A percentile compares a stretch with the other conserved stretches of the same genome.
phyloP scores from a whole-genome alignment of 2,329 filamentous ascomycete species.

The Tolypocladium pustulatum region DNA sequence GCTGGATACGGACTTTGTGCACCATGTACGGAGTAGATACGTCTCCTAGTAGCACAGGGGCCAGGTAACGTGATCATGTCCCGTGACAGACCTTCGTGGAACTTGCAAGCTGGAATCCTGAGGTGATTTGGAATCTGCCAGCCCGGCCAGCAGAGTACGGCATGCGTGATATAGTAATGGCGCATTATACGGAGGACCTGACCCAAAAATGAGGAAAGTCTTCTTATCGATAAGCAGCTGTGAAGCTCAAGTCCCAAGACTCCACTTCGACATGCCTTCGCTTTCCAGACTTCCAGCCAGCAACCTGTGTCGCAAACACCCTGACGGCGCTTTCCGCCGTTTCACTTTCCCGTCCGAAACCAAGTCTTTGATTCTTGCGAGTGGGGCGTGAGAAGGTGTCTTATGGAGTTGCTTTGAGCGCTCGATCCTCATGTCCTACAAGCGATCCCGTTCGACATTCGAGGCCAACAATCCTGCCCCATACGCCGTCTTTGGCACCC shows the following conservation, averaged over 20 bases:
- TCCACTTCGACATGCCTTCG: not conserved
- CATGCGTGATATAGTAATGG: too few species aligned
- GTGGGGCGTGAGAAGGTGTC: not conserved
- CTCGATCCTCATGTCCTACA: slow-evolving; percentile 53
- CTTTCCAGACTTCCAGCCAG: not conserved
- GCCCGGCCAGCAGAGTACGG: not conserved
- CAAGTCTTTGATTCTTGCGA: not conserved
- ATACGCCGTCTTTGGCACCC: slow-evolving; percentile 73
- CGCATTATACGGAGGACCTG: too few species aligned
- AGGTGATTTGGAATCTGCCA: not conserved
- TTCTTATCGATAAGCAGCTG: not conserved
- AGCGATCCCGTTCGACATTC: slow-evolving; percentile 68
- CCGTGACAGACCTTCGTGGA: not conserved
- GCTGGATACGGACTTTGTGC: too few species aligned
- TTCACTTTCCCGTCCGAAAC: too few species aligned
- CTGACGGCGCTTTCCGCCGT: not conserved
- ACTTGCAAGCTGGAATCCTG: not conserved
- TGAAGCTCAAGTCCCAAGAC: not conserved
- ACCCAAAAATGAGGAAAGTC: not conserved
- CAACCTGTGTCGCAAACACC: not conserved
- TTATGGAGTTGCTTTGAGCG: not conserved
- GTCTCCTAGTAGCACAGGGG: not conserved
- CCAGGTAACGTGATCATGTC: not conserved
- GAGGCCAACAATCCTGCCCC: slow-evolving; percentile 67
- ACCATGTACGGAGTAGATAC: not conserved